Evolutionary conservation across 371 early-diverging fungal genomes (phyloP).

Genomic region (Thermomucor indicae-seudaticae): DNA sequence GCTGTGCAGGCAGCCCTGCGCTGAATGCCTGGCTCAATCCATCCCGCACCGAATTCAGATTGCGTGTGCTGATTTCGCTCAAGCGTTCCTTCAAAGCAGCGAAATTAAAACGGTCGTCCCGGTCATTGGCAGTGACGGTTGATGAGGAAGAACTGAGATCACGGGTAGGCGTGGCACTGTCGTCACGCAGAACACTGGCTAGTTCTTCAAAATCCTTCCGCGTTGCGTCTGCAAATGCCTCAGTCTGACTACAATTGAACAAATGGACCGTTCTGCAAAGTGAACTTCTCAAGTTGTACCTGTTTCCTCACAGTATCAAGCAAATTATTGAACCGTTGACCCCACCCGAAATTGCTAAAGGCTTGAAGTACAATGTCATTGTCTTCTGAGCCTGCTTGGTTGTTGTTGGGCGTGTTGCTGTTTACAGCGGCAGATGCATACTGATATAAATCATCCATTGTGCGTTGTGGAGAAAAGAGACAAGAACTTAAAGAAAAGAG

Average conservation of each 20-base stretch:
- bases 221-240: slow-evolving; percentile 42
- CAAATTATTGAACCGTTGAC: slow-evolving; percentile 30
- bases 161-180: slow-evolving; percentile 9
- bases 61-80: neutral
- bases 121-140: neutral
- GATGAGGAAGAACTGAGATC: neutral
- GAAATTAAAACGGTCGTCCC: no score
- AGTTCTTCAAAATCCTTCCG: slow-evolving; percentile 44
- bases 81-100: no score
- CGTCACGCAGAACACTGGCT: slow-evolving; percentile 38
- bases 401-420: slow-evolving; percentile 12
- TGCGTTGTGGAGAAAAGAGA: no score
- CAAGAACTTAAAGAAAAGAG: no score
- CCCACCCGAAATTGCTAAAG: slow-evolving; percentile 40
- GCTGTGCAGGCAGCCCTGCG: slow-evolving; percentile 19
- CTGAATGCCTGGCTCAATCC: neutral
- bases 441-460: slow-evolving; percentile 35
- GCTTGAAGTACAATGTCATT: slow-evolving; percentile 41
- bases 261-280: neutral
- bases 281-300: slow-evolving; percentile 10
- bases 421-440: slow-evolving; percentile 31
- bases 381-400: slow-evolving; percentile 17
- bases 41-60: neutral
- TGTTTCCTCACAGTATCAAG: slow-evolving; percentile 42
- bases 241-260: slow-evolving; percentile 20